Percentiles rank a stretch among this genome's conserved stretches.
phyloP scores from a whole-genome alignment of 371 early-diverging fungal species.

The Capillidium rhysosporum region DNA sequence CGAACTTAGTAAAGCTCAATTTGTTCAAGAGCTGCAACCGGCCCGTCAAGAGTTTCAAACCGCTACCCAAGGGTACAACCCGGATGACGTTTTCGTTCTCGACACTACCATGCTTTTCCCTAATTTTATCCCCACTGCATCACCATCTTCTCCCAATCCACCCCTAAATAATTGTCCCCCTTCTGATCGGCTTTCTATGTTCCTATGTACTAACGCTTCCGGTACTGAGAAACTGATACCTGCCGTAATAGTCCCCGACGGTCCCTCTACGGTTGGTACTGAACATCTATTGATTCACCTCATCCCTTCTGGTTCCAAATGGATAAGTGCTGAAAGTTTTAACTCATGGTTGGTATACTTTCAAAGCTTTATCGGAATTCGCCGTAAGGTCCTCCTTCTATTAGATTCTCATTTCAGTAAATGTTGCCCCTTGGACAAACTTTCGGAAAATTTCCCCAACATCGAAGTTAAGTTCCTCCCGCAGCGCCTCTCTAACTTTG shows the following conservation, averaged over 20 bases:
- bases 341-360: not conserved
- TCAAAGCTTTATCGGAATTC: not conserved
- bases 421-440: not conserved
- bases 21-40: not conserved
- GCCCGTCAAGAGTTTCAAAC: not conserved
- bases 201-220: slow-evolving; percentile 1
- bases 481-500: not conserved
- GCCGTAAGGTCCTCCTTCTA: not conserved
- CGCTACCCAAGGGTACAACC: not conserved
- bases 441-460: not conserved
- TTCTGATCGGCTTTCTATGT: not conserved
- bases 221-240: not conserved
- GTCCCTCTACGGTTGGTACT: not conserved
- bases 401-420: not conserved
- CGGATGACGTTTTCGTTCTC: not conserved
- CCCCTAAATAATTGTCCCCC: not conserved
- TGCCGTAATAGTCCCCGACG: not conserved
- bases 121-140: not conserved
- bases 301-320: not conserved
- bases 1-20: not conserved
- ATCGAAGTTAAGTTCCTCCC: not conserved
- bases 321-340: not conserved
- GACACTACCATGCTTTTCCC: not conserved
- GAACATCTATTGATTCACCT: not conserved
- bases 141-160: not conserved